Conservation (phyloP, 768 basidiomycete genomes). For the Lactarius tabidus region DNA sequence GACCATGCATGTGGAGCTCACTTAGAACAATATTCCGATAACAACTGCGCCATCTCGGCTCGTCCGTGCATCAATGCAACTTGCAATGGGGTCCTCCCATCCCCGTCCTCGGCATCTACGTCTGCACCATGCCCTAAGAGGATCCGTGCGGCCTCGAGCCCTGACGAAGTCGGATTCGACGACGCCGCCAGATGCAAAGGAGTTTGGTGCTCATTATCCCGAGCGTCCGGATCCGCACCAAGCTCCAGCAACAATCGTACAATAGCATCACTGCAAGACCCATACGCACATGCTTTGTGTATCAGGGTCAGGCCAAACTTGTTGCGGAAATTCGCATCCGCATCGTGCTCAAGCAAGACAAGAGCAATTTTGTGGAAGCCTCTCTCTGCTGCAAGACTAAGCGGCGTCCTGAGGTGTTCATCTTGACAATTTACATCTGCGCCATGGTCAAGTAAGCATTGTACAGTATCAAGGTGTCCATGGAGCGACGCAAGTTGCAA, state of each 20-base stretch:
- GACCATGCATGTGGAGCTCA: too few relatives aligned
- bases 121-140: background rate
- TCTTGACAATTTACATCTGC: background rate
- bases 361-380: background rate
- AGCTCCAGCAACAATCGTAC: background rate
- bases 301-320: background rate
- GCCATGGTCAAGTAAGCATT: background rate
- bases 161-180: too few relatives aligned
- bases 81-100: too few relatives aligned
- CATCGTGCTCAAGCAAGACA: background rate
- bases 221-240: background rate
- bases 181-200: background rate
- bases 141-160: background rate
- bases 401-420: background rate
- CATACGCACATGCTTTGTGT: background rate
- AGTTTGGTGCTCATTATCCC: background rate
- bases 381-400: background rate
- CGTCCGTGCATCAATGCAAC: too few relatives aligned
- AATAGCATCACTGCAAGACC: background rate
- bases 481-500: background rate
- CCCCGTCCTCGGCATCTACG: background rate
- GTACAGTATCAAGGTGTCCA: background rate
- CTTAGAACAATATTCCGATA: too few relatives aligned
- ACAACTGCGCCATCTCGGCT: too few relatives aligned
- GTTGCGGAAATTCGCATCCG: background rate